Evolutionary conservation across 352 stramenopile genomes (phyloP).

Genomic region (Phytophthora chlamydospora): DNA sequence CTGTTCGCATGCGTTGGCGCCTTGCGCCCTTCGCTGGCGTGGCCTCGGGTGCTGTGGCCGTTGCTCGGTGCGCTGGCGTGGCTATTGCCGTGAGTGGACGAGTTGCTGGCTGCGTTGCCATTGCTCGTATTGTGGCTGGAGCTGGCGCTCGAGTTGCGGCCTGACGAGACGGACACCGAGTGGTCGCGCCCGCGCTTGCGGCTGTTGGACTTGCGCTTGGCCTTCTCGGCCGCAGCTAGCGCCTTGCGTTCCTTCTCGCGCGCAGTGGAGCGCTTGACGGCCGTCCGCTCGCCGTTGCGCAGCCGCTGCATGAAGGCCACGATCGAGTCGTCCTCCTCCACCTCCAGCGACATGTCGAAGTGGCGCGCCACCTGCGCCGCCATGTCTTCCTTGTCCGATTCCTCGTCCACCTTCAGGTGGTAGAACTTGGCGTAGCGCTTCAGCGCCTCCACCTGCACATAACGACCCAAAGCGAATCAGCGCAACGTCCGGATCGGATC

Average conservation of each 20-base stretch:
- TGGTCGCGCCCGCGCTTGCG: constrained; percentile 75
- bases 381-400: constrained; percentile 72
- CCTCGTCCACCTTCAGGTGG: constrained; percentile 66
- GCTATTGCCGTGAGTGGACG: constrained; percentile 21
- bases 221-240: constrained; percentile 46
- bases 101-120: constrained; percentile 17
- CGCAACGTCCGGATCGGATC: neutral
- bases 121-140: constrained; percentile 32
- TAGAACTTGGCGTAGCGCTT: constrained; percentile 86
- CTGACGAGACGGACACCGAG: constrained; percentile 36
- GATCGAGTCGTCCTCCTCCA: constrained; percentile 89
- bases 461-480: constrained; percentile 3
- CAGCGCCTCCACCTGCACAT: constrained; percentile 68
- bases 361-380: constrained; percentile 80
- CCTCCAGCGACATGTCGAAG: constrained; percentile 80
- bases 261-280: constrained; percentile 49
- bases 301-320: constrained; percentile 85
- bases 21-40: constrained; percentile 38
- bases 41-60: constrained; percentile 22
- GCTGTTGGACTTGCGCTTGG: constrained; percentile 78
- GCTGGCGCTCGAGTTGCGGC: constrained; percentile 30
- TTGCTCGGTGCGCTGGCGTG: constrained; percentile 21
- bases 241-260: constrained; percentile 71
- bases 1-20: constrained; percentile 20
- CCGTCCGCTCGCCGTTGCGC: constrained; percentile 78